Evolutionary conservation across 108 stramenopile genomes (phyloP).

Genomic region (Cyclostephanos tholiformis): DNA sequence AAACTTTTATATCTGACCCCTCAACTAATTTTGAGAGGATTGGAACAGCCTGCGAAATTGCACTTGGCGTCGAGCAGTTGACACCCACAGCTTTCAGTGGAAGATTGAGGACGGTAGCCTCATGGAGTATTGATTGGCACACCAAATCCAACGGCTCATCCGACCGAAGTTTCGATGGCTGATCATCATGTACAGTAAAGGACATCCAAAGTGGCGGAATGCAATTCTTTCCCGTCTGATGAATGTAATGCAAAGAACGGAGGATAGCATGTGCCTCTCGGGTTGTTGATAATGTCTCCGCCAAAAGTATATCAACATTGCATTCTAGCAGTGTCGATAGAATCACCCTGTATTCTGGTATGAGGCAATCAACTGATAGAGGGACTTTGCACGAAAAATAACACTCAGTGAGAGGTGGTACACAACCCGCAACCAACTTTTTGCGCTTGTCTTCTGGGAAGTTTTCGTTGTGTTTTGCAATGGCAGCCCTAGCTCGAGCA

Average conservation of each 20-base stretch:
- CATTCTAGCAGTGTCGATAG: conserved; percentile 36
- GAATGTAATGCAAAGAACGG: conserved; percentile 12
- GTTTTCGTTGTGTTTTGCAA: conserved; percentile 13
- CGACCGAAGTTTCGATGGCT: conserved; percentile 32
- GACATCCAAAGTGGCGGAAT: conserved; percentile 45
- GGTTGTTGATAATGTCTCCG: conserved; percentile 49
- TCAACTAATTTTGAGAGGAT: conserved; percentile 9
- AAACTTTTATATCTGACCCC: conserved; percentile 24
- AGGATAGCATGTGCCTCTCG: conserved; percentile 45
- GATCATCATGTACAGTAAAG: conserved; percentile 47
- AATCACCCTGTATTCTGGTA: conserved; percentile 34
- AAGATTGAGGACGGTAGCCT: conserved; percentile 15
- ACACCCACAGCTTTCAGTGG: conserved; percentile 43
- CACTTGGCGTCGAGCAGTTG: conserved; percentile 48
- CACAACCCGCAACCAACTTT: conserved; percentile 40
- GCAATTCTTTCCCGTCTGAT: neutral
- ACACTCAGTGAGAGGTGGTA: conserved; percentile 54
- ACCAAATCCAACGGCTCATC: conserved; percentile 35
- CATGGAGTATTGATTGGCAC: conserved; percentile 21
- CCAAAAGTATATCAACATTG: conserved; percentile 46
- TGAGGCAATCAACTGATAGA: conserved; percentile 12
- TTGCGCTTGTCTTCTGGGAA: neutral
- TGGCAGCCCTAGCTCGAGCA: conserved; percentile 40
- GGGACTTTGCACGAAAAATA: conserved; percentile 44
- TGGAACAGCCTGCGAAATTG: conserved; percentile 37